Evolutionary conservation across 108 stramenopile genomes (phyloP).

Genomic region (Skeletonema potamos): DNA sequence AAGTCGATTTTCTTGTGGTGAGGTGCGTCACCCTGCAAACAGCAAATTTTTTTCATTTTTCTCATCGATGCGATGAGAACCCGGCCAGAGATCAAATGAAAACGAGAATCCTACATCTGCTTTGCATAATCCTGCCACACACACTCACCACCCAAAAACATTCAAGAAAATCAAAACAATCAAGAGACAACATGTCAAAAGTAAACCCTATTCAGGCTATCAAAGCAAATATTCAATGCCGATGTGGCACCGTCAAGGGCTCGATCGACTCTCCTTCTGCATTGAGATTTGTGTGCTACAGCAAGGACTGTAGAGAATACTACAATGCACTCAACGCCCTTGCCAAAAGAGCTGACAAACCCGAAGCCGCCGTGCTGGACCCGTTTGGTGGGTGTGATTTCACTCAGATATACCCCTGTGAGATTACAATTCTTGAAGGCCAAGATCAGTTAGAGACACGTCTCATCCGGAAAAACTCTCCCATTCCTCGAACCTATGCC

Average conservation of each 20-base stretch:
- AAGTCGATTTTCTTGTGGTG: too few species aligned
- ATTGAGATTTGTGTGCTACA: conserved; percentile 52
- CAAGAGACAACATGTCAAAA: too few species aligned
- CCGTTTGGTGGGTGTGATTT: conserved; percentile 46
- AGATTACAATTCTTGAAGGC: conserved; percentile 38
- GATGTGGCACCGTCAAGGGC: conserved; percentile 41
- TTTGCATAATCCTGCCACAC: too few species aligned
- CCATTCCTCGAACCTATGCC: conserved; percentile 32
- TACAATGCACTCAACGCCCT: conserved; percentile 40
- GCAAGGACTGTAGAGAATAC: conserved; percentile 51
- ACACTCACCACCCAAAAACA: too few species aligned
- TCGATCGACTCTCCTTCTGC: conserved; percentile 40
- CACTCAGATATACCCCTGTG: conserved; percentile 42
- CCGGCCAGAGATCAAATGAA: too few species aligned
- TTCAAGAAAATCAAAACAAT: too few species aligned
- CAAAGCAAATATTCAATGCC: conserved; percentile 29
- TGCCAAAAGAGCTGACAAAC: conserved; percentile 4
- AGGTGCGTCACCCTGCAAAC: too few species aligned
- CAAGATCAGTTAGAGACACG: conserved; percentile 24
- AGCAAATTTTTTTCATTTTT: too few species aligned
- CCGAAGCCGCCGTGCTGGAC: conserved; percentile 8
- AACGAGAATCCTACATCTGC: too few species aligned
- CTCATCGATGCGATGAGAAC: too few species aligned
- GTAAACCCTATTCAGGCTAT: conserved; percentile 18
- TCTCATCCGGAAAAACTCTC: conserved; percentile 27